A percentile compares a stretch with the other conserved stretches of the same genome.
Conservation (phyloP, 1,139 yeast species). For the Martiniozyma asiatica region DNA sequence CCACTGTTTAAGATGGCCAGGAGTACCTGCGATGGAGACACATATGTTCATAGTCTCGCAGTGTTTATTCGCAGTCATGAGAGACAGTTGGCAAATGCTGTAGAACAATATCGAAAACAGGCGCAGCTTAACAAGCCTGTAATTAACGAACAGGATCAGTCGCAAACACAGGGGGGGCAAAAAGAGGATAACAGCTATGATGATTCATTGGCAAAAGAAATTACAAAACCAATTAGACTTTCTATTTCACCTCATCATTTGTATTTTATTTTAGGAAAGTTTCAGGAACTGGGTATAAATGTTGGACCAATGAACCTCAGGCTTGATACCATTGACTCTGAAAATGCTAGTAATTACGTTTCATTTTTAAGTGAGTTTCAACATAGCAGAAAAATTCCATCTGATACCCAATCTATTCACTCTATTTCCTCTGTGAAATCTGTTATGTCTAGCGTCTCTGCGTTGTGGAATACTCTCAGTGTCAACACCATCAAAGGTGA, state of each 20-base stretch:
- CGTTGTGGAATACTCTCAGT: slow-evolving; percentile 25
- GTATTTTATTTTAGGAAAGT: slow-evolving; percentile 45
- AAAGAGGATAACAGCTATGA: background rate
- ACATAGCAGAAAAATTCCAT: slow-evolving; percentile 34
- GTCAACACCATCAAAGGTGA: slow-evolving; percentile 16
- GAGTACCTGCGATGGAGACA: slow-evolving; percentile 6
- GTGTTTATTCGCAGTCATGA: slow-evolving; percentile 4
- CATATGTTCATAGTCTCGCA: slow-evolving; percentile 4
- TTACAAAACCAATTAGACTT: slow-evolving; percentile 36
- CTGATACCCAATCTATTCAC: slow-evolving; percentile 50
- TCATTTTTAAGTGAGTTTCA: slow-evolving; percentile 32
- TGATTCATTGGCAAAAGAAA: slow-evolving; percentile 5
- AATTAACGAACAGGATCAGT: background rate
- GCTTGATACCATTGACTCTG: slow-evolving; percentile 47
- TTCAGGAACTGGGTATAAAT: slow-evolving; percentile 40
- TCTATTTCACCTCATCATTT: slow-evolving; percentile 52
- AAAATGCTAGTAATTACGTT: slow-evolving; percentile 31
- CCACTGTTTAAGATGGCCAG: too few species aligned
- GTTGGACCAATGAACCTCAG: slow-evolving; percentile 57
- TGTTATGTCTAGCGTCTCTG: slow-evolving; percentile 31
- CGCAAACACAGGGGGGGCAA: background rate
- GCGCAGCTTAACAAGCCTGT: background rate
- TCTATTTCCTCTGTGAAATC: slow-evolving; percentile 55
- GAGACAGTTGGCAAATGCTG: slow-evolving; percentile 4
- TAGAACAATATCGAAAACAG: slow-evolving; percentile 4